Evolutionary conservation across 495 filamentous ascomycete genomes (phyloP).

Genomic region (Xylaria scruposa): DNA sequence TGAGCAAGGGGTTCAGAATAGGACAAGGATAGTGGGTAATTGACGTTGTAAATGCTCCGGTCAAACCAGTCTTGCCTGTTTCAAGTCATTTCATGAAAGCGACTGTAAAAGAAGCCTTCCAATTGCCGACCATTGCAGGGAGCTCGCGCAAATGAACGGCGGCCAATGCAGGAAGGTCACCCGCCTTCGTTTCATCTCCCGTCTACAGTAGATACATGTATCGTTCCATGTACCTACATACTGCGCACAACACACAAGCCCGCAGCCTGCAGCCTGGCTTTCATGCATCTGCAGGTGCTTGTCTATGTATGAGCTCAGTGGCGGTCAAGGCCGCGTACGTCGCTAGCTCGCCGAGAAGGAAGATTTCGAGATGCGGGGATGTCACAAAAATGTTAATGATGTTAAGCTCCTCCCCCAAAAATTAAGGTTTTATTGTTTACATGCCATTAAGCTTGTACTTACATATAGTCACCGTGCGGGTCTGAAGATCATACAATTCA

Average conservation of each 20-base stretch:
- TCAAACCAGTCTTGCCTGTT: constrained; percentile 12
- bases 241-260: constrained; percentile 4
- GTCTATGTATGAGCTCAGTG: constrained; percentile 5
- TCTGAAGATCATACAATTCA: constrained; percentile 22
- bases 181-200: constrained; percentile 15
- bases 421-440: background rate
- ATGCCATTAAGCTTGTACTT: background rate
- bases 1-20: constrained; percentile 8
- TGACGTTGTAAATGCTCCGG: constrained; percentile 12
- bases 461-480: background rate
- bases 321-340: constrained; percentile 12
- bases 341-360: background rate
- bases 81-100: constrained; percentile 16
- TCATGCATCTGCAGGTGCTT: constrained; percentile 13
- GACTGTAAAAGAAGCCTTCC: background rate
- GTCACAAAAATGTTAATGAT: background rate
- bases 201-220: background rate
- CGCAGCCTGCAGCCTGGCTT: constrained; percentile 7
- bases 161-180: constrained; percentile 7
- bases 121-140: constrained; percentile 17
- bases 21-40: background rate
- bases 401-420: background rate
- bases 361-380: constrained; percentile 10
- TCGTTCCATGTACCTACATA: background rate
- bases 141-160: constrained; percentile 4